Evolutionary conservation across 805 yeast species (phyloP).

Genomic region (Spathaspora gorwiae): DNA sequence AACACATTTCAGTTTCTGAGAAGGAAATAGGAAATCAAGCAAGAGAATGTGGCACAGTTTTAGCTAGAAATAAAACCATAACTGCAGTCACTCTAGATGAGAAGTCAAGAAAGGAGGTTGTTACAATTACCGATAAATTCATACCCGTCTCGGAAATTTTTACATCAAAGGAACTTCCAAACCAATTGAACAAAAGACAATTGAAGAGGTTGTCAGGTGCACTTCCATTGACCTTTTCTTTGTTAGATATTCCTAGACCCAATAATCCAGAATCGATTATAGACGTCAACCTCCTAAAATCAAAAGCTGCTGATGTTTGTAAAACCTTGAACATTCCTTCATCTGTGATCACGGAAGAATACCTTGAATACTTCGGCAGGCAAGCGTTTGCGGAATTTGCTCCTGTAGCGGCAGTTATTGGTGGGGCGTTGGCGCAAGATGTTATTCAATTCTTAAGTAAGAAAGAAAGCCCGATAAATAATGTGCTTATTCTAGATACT

Average conservation of each 20-base stretch:
- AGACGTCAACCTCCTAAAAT: slow-evolving; percentile 25
- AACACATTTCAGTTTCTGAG: slow-evolving; percentile 53
- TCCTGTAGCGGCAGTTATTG: slow-evolving; percentile 82
- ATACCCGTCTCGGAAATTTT: slow-evolving; percentile 33
- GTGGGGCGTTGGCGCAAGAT: slow-evolving; percentile 89
- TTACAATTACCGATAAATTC: slow-evolving; percentile 35
- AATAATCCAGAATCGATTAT: slow-evolving; percentile 17
- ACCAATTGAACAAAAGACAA: slow-evolving; percentile 40
- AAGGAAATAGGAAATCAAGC: slow-evolving; percentile 44
- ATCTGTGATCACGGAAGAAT: slow-evolving; percentile 36
- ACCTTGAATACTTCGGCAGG: slow-evolving; percentile 35
- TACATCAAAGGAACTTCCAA: slow-evolving; percentile 31
- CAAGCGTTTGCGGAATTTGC: slow-evolving; percentile 65
- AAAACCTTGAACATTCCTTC: slow-evolving; percentile 35
- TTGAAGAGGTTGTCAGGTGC: slow-evolving; percentile 50
- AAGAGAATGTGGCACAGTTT: slow-evolving; percentile 40
- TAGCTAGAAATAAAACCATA: slow-evolving; percentile 44
- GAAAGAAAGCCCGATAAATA: slow-evolving; percentile 77
- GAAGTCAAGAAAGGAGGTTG: slow-evolving; percentile 39
- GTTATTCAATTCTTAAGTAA: slow-evolving; percentile 75
- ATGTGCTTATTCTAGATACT: slow-evolving; percentile 75
- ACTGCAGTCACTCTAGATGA: slow-evolving; percentile 24
- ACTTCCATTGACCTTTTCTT: slow-evolving; percentile 56
- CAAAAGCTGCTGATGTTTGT: slow-evolving; percentile 26
- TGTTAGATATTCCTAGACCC: slow-evolving; percentile 41